Evolutionary conservation across 345 rosid species (phyloP).

Genomic region (Mallotus nudiflorus): DNA sequence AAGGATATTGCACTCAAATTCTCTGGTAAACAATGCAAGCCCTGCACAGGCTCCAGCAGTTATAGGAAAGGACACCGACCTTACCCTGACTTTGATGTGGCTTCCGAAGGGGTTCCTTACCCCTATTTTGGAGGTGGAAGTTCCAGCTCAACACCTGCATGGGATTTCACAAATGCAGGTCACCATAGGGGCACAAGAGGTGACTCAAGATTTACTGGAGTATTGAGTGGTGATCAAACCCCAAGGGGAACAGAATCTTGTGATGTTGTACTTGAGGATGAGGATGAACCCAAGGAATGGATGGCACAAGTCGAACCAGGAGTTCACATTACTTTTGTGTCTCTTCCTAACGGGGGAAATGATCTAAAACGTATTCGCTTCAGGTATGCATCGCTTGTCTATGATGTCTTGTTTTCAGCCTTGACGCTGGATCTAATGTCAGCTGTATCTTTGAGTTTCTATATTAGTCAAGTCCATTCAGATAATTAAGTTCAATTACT

Average conservation of each 20-base stretch:
- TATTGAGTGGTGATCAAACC: conserved; percentile 50
- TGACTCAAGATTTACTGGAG: conserved; percentile 50
- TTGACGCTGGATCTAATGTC: neutral
- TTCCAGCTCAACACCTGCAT: conserved; percentile 87
- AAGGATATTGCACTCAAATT: conserved; percentile 90
- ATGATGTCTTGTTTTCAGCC: neutral
- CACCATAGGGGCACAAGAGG: conserved; percentile 41
- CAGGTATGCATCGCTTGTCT: conserved; percentile 48
- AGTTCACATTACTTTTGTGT: conserved; percentile 88
- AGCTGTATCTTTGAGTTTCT: too few species aligned
- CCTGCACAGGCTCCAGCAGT: conserved; percentile 73
- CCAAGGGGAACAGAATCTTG: conserved; percentile 60
- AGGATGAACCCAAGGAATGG: conserved; percentile 91
- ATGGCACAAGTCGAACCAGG: conserved; percentile 99
- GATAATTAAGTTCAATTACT: neutral
- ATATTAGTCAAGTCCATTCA: neutral
- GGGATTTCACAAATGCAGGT: conserved; percentile 69
- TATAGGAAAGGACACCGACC: conserved; percentile 61
- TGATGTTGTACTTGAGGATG: conserved; percentile 76
- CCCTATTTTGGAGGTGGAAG: conserved; percentile 76
- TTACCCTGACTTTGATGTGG: conserved; percentile 68
- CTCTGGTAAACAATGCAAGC: conserved; percentile 89
- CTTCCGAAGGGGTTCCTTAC: conserved; percentile 79
- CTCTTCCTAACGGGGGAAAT: conserved; percentile 90
- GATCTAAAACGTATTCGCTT: conserved; percentile 94